Evolutionary conservation across 306 rosid genomes (phyloP).

Genomic region (Gynostemma pentaphyllum): DNA sequence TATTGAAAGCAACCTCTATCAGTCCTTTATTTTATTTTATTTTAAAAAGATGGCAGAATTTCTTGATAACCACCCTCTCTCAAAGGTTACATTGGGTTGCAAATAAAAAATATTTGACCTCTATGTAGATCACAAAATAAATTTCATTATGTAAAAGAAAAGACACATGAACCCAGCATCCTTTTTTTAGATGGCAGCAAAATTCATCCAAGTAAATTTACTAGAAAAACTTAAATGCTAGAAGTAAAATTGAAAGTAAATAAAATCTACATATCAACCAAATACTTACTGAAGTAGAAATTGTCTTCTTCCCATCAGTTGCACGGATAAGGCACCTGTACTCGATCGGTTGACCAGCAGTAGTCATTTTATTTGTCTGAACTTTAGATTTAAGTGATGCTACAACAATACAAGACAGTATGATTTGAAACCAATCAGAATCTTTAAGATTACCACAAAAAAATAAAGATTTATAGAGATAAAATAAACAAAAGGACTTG

Average conservation of each 20-base stretch:
- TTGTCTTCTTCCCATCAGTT: slow-evolving; percentile 78
- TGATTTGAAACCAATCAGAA: slow-evolving; percentile 10
- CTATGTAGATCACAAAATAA: not conserved
- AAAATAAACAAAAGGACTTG: not conserved
- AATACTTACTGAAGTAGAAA: slow-evolving; percentile 71
- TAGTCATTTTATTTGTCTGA: slow-evolving; percentile 50
- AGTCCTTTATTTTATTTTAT: not conserved
- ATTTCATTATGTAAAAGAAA: not conserved
- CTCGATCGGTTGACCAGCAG: slow-evolving; percentile 60
- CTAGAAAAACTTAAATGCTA: not conserved
- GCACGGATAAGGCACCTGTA: slow-evolving; percentile 89
- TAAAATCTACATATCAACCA: not conserved
- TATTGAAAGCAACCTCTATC: not conserved
- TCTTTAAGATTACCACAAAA: slow-evolving; percentile 8
- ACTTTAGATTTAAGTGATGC: slow-evolving; percentile 77
- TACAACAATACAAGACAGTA: slow-evolving; percentile 17
- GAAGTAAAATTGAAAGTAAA: not conserved
- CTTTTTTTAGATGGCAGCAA: not conserved
- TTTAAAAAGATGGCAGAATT: not conserved
- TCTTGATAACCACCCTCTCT: not conserved
- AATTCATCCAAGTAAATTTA: not conserved
- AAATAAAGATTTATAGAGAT: not conserved
- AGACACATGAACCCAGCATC: not conserved
- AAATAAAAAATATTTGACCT: not conserved
- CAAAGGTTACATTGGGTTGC: not conserved